A percentile compares a stretch with the other conserved stretches of the same genome.
These are phyloP conservation scores for Aspergillus coremiiformis DNA, from an alignment of 495 filamentous ascomycete species.

Conservation along the genomic window DNA sequence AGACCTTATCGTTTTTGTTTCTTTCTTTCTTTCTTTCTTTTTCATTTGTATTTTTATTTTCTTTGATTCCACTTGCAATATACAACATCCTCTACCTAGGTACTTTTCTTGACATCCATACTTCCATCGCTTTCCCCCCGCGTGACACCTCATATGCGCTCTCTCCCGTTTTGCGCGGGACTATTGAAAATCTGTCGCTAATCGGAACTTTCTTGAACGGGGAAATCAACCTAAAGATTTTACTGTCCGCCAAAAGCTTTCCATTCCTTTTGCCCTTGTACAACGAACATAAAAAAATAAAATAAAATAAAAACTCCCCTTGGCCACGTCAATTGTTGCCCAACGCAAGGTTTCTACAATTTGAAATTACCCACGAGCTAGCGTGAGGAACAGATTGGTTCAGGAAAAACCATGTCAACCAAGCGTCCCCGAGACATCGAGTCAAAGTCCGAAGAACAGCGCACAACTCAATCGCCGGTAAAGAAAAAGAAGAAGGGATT, in stretches of 20 bases:
- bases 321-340: conserved; percentile 10
- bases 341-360: neutral
- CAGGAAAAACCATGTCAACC: conserved; percentile 44
- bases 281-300: neutral
- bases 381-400: neutral
- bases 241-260: neutral
- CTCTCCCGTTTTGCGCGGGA: neutral
- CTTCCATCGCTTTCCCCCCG: neutral
- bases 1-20: neutral
- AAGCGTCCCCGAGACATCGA: conserved; percentile 54
- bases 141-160: neutral
- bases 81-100: neutral
- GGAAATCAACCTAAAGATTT: neutral
- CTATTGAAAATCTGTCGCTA: neutral
- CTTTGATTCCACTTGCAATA: neutral
- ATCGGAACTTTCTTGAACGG: neutral
- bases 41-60: neutral
- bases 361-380: neutral
- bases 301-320: too few species aligned
- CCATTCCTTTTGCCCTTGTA: neutral
- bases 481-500: conserved; percentile 61
- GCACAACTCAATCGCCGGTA: conserved; percentile 39
- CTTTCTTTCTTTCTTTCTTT: neutral
- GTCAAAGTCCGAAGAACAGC: conserved; percentile 22
- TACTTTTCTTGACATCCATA: neutral